phyloP scores from a whole-genome alignment of 2,329 filamentous ascomycete species.

The Colletotrichum gigasporum region DNA sequence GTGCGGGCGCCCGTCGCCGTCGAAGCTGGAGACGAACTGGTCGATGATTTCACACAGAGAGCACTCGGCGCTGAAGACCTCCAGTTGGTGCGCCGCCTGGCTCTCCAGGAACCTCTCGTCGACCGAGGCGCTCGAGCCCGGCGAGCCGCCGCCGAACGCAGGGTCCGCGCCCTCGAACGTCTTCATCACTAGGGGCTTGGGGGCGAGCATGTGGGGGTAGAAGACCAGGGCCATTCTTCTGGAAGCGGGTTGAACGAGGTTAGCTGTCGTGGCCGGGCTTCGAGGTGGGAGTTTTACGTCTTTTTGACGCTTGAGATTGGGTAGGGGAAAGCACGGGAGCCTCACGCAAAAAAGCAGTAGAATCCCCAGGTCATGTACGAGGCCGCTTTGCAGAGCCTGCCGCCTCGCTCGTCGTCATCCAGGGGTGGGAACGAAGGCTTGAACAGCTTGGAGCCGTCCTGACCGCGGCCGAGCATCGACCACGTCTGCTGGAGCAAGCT shows the following conservation, averaged over 20 bases:
- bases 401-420: neutral
- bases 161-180: neutral
- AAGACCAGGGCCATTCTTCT: neutral
- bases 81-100: neutral
- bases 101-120: neutral
- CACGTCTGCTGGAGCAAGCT: neutral
- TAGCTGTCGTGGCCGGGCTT: too few species aligned
- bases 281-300: too few species aligned
- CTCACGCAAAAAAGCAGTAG: slow-evolving; percentile 36
- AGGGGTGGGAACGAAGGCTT: neutral
- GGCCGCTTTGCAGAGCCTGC: slow-evolving; percentile 18
- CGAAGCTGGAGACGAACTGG: neutral
- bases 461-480: neutral
- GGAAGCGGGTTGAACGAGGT: neutral
- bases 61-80: slow-evolving; percentile 7
- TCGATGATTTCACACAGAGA: slow-evolving; percentile 18
- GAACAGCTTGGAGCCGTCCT: neutral
- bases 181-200: slow-evolving; percentile 12
- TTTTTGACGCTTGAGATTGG: neutral
- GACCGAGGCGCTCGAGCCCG: neutral
- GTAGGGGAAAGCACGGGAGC: neutral
- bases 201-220: neutral
- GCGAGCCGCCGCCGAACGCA: neutral
- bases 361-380: slow-evolving; percentile 35
- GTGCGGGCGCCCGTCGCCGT: neutral